Base-by-base conservation (phyloP, 805 yeast genomes). In the Saturnispora gosingensis region DNA sequence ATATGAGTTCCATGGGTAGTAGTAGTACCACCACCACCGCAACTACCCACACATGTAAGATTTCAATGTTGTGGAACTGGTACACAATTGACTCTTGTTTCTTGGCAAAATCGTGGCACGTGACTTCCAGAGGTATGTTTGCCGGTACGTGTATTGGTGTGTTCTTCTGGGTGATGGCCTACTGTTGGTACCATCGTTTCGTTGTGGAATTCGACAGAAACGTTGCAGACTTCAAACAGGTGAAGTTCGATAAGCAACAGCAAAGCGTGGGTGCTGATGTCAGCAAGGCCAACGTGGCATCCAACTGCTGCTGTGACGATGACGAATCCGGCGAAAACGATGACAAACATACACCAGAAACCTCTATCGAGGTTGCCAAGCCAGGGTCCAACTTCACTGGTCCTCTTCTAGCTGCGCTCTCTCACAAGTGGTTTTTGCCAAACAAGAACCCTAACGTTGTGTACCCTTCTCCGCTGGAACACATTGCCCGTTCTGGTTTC, bases 141-240 rank as follows among this genome's bases (percentile, higher is more conserved):
- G 88, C 85, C 3, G 88, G 87, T n/a, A 73, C 85, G 0, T 83
- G 88, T 66, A 70, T 83, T 30, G 88, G 88, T n/a, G 78, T 80
- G 9, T 77, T 82, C 61, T 67, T 77, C 28, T 67, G 83, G 60
- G 82, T 80, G 3, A 63, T 81, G 47, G 75, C 76, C 10, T 71
- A 80, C 9, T 82, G 80, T 59, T 75, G 82, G 77, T 64, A 80
- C 48, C 77, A 78, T 56, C 68, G 87, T 36, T 63, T 76, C 35
- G 68, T 75, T 38, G 69, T 82, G 25, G 85, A 81, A 59, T 75
- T 72, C 48, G 80, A 75, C 56, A 59, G 62, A 13, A 73, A 75
- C 20, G 61, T 74, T 39, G 67, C 65, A 3, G 54, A 51, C 2
- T 56, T 47, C 38, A 56, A 55, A 34, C 42, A 48, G 5, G 57